These are phyloP conservation scores for Curvularia eragrostidis DNA, from an alignment of 2,329 filamentous ascomycete genomes.

Conservation along the genomic window DNA sequence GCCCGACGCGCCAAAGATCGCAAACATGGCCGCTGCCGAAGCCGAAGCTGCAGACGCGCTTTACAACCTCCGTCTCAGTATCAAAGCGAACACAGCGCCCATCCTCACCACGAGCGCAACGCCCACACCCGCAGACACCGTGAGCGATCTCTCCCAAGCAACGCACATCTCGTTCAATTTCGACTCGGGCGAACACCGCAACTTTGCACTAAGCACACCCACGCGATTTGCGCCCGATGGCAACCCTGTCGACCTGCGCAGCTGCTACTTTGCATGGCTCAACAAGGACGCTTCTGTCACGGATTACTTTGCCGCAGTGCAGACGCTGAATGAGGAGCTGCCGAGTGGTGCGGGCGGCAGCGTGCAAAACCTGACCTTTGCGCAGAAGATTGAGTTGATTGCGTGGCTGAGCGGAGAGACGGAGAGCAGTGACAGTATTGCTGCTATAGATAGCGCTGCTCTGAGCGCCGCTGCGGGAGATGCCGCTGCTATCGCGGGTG, in stretches of 20 bases:
- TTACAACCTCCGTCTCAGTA: constrained; percentile 81
- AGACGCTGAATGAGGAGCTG: constrained; percentile 80
- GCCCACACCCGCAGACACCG: constrained; percentile 65
- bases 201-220: constrained; percentile 71
- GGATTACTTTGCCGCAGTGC: constrained; percentile 86
- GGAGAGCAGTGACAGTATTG: constrained; percentile 85
- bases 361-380: constrained; percentile 88
- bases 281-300: constrained; percentile 90
- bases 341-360: constrained; percentile 65
- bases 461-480: constrained; percentile 55
- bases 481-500: constrained; percentile 61
- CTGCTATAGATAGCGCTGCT: constrained; percentile 72
- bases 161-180: constrained; percentile 69
- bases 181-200: constrained; percentile 63
- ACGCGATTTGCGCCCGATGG: constrained; percentile 83
- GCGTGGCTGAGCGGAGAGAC: constrained; percentile 91
- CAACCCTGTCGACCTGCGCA: constrained; percentile 81
- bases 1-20: constrained; percentile 19
- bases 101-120: constrained; percentile 76
- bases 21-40: constrained; percentile 35
- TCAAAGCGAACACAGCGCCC: constrained; percentile 72
- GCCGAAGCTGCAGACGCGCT: constrained; percentile 69
- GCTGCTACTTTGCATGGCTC: constrained; percentile 94
- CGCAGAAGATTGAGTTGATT: constrained; percentile 88
- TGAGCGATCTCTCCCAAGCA: constrained; percentile 65